These are phyloP conservation scores for Moniliella sp. DNA, from an alignment of 1,284 basidiomycete species.

Conservation along the genomic window DNA sequence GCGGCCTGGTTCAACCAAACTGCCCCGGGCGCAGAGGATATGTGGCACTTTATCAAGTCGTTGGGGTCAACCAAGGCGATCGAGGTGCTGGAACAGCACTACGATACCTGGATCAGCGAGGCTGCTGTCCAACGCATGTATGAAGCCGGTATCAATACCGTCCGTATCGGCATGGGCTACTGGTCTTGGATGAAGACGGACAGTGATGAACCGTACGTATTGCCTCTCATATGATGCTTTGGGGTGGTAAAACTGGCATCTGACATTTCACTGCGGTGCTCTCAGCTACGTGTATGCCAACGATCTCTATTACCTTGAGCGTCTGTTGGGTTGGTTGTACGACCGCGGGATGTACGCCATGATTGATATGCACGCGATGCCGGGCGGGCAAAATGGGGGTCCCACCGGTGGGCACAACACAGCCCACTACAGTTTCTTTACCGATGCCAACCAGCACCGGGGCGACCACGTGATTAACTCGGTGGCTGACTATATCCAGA, in stretches of 20 bases:
- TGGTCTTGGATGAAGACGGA: constrained; percentile 25
- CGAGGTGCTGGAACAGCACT: too few relatives aligned
- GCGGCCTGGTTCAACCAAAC: too few relatives aligned
- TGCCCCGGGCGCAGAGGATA: too few relatives aligned
- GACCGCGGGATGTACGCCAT: constrained; percentile 35
- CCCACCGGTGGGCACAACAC: constrained; percentile 26
- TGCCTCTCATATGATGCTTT: too few relatives aligned
- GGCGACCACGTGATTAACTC: constrained; percentile 12
- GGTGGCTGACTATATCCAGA: constrained; percentile 13
- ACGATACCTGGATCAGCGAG: too few relatives aligned
- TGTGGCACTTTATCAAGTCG: too few relatives aligned
- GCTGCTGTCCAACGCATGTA: too few relatives aligned
- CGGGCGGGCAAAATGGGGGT: constrained; percentile 35
- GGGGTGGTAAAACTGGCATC: too few relatives aligned
- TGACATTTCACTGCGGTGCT: too few relatives aligned
- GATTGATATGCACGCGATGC: constrained; percentile 36
- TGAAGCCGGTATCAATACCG: constrained; percentile 30
- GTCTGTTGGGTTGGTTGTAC: constrained; percentile 28
- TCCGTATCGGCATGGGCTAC: constrained; percentile 35
- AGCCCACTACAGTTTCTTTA: constrained; percentile 19
- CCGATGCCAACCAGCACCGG: constrained; percentile 10
- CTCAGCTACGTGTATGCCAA: constrained; percentile 14
- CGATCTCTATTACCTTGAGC: constrained; percentile 15
- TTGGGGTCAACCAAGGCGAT: too few relatives aligned
- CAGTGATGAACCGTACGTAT: constrained; percentile 14